phyloP scores from a whole-genome alignment of 1,139 yeast species.

The Scheffersomyces stambukii region DNA sequence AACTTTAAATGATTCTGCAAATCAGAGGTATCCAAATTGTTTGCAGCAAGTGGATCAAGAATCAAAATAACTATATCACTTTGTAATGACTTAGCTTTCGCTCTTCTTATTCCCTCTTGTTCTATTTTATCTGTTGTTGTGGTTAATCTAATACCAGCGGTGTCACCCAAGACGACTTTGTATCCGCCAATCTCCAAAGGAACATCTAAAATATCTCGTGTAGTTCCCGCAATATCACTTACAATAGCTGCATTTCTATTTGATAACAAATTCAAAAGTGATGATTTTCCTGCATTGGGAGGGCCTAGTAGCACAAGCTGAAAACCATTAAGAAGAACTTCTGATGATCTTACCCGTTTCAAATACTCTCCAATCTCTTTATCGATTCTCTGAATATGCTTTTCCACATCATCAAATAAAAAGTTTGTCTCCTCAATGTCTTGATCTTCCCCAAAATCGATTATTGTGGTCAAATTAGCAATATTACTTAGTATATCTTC shows the following conservation, averaged over 20 bases:
- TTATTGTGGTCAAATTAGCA: conserved; percentile 79
- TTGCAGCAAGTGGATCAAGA: conserved; percentile 10
- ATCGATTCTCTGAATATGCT: conserved; percentile 37
- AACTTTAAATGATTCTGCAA: conserved; percentile 26
- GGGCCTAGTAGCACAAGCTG: conserved; percentile 77
- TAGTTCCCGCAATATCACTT: conserved; percentile 89
- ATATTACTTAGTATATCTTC: conserved; percentile 56
- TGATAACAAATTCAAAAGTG: conserved; percentile 69
- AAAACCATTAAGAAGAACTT: conserved; percentile 69
- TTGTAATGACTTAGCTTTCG: conserved; percentile 52
- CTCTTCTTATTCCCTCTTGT: conserved; percentile 76
- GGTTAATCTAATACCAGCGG: conserved; percentile 80
- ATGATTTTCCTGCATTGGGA: conserved; percentile 96
- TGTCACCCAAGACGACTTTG: conserved; percentile 82
- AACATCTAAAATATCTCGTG: conserved; percentile 83
- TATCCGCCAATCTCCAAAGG: conserved; percentile 80
- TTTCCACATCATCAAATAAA: conserved; percentile 48
- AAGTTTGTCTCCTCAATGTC: conserved; percentile 62
- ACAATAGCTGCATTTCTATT: conserved; percentile 87
- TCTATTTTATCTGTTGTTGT: conserved; percentile 59
- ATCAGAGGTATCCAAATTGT: conserved; percentile 10
- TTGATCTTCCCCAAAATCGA: conserved; percentile 95
- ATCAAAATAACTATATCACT: conserved; percentile 62
- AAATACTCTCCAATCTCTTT: conserved; percentile 47
- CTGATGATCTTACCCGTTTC: conserved; percentile 52